Percentiles rank a stretch among this genome's conserved stretches.
These are phyloP conservation scores for Candida loeiensis DNA, from an alignment of 805 yeast genomes.

Conservation along the genomic window DNA sequence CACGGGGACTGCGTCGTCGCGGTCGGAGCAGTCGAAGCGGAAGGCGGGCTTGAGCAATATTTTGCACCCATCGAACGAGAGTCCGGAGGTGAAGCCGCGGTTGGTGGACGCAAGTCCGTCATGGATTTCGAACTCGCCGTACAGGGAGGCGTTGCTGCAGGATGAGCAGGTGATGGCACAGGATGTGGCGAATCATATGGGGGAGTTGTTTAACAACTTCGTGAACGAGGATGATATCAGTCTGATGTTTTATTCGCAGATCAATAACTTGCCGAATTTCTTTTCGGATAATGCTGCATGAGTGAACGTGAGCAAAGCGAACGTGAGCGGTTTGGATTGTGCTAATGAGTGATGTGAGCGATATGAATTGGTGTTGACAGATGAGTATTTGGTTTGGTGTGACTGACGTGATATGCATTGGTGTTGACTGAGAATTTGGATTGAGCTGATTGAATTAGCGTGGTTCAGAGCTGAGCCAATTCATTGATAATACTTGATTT, in stretches of 20 bases:
- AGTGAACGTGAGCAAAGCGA: too few relatives aligned
- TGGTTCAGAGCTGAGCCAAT: too few relatives aligned
- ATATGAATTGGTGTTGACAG: too few relatives aligned
- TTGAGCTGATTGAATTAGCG: too few relatives aligned
- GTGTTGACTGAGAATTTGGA: too few relatives aligned
- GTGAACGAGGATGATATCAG: slow-evolving; percentile 22
- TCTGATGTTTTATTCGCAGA: slow-evolving; percentile 22
- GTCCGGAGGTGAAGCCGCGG: background rate
- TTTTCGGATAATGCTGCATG: slow-evolving; percentile 26
- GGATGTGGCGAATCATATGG: background rate
- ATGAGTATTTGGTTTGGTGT: too few relatives aligned
- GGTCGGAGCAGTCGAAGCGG: background rate
- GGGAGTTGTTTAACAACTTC: slow-evolving; percentile 11
- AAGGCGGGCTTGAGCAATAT: slow-evolving; percentile 1
- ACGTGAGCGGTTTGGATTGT: too few relatives aligned
- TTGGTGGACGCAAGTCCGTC: background rate
- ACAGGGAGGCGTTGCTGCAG: background rate
- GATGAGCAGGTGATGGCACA: background rate
- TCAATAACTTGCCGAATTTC: slow-evolving; percentile 33
- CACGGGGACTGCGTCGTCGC: background rate
- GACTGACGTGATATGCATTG: too few relatives aligned
- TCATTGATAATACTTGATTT: too few relatives aligned
- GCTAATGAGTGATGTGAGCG: too few relatives aligned
- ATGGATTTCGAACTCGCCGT: background rate
- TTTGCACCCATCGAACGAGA: background rate